These are phyloP conservation scores for Phytophthora tubulina DNA, from an alignment of 352 stramenopile genomes.

Conservation along the genomic window DNA sequence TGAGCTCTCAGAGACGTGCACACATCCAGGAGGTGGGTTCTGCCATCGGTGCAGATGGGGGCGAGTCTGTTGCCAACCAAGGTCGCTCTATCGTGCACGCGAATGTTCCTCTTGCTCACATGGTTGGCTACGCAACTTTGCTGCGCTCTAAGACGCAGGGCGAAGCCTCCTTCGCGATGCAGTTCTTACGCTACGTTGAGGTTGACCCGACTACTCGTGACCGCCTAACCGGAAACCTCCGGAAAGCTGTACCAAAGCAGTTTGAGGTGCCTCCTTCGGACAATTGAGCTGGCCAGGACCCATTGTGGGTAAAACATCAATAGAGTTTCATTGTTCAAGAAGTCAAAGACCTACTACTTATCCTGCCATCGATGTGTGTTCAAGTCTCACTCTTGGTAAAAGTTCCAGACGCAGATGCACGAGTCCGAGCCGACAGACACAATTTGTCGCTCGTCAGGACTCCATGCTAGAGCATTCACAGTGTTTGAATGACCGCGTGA, in stretches of 20 bases:
- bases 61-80: constrained; percentile 28
- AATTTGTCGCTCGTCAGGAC: constrained; percentile 92
- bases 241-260: constrained; percentile 22
- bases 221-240: constrained; percentile 46
- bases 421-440: constrained; percentile 91
- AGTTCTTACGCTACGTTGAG: constrained; percentile 76
- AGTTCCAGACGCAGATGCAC: constrained; percentile 94
- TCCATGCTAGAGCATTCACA: constrained; percentile 87
- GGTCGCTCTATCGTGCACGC: constrained; percentile 70
- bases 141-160: constrained; percentile 84
- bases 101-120: constrained; percentile 74
- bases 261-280: constrained; percentile 11
- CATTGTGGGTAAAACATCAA: constrained; percentile 14
- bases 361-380: neutral
- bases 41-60: constrained; percentile 33
- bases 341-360: constrained; percentile 8
- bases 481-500: constrained; percentile 75
- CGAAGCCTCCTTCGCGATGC: constrained; percentile 82
- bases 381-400: constrained; percentile 56
- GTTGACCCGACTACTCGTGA: constrained; percentile 65
- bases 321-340: constrained; percentile 28
- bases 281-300: constrained; percentile 8
- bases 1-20: constrained; percentile 75
- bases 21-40: constrained; percentile 73
- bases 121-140: constrained; percentile 84